Percentiles rank a stretch among this genome's conserved stretches.
phyloP scores from a whole-genome alignment of 345 rosid species.

The Mercurialis annua region DNA sequence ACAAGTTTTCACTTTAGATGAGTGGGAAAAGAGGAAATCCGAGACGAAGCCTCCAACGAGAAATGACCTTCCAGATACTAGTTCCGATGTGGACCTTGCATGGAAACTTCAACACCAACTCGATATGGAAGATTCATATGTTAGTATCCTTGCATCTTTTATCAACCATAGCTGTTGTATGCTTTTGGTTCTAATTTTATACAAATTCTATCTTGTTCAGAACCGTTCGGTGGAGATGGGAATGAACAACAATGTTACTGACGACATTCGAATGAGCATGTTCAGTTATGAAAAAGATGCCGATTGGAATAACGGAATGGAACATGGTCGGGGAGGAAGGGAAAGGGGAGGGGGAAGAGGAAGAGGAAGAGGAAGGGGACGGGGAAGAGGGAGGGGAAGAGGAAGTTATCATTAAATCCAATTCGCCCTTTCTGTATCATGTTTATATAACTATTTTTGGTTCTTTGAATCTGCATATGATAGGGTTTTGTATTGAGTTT shows the following conservation, averaged over 20 bases:
- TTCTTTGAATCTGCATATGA: neutral
- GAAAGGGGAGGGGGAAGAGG: slow-evolving; percentile 50
- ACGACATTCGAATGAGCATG: slow-evolving; percentile 67
- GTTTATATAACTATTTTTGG: neutral
- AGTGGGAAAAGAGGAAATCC: slow-evolving; percentile 69
- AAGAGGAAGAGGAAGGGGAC: slow-evolving; percentile 30
- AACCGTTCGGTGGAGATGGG: slow-evolving; percentile 50
- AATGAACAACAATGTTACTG: slow-evolving; percentile 44
- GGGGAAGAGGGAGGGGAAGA: slow-evolving; percentile 41
- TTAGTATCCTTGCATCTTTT: slow-evolving; percentile 28
- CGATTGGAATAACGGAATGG: slow-evolving; percentile 26
- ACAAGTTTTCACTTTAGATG: slow-evolving; percentile 54
- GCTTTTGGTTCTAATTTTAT: neutral
- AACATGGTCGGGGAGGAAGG: slow-evolving; percentile 47
- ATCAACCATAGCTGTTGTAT: neutral
- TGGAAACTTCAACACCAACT: slow-evolving; percentile 80
- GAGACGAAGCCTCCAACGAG: slow-evolving; percentile 29
- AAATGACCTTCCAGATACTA: slow-evolving; percentile 42
- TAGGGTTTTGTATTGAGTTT: neutral
- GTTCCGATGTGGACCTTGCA: slow-evolving; percentile 71
- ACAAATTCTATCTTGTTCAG: slow-evolving; percentile 31
- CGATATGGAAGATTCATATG: slow-evolving; percentile 74
- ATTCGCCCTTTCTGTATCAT: neutral
- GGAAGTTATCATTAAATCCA: slow-evolving; percentile 15
- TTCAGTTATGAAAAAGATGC: slow-evolving; percentile 59